Conservation (phyloP, 2,329 filamentous ascomycete species). For the Aspergillus fumigatiaffinis region DNA sequence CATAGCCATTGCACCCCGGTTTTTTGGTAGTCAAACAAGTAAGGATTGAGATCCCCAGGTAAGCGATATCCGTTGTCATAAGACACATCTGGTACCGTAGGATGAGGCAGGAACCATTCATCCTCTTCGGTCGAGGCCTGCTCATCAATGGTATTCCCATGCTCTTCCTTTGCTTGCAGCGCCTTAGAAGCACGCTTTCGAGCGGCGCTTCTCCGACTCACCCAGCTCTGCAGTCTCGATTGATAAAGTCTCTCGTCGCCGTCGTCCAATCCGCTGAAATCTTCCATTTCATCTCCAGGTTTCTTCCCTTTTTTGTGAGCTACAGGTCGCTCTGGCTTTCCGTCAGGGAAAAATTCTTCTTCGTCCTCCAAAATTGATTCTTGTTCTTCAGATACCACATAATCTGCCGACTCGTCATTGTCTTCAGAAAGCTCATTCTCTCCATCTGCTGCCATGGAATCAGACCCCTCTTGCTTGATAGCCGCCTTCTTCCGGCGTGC, state of each 20-base stretch:
- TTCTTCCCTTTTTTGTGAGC: slow-evolving; percentile 19
- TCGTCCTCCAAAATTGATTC: slow-evolving; percentile 32
- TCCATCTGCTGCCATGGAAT: slow-evolving; percentile 1
- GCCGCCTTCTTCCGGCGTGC: neutral
- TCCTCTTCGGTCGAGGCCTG: slow-evolving; percentile 26
- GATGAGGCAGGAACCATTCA: slow-evolving; percentile 85
- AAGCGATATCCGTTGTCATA: slow-evolving; percentile 74
- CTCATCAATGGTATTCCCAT: slow-evolving; percentile 40
- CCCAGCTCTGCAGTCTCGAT: slow-evolving; percentile 70
- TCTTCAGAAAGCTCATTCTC: slow-evolving; percentile 22
- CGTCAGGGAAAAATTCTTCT: slow-evolving; percentile 31
- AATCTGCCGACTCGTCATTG: slow-evolving; percentile 31
- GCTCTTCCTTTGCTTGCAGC: slow-evolving; percentile 33
- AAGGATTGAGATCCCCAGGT: slow-evolving; percentile 88
- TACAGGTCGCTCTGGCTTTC: slow-evolving; percentile 16
- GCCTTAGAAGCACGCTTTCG: slow-evolving; percentile 43
- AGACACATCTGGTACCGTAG: slow-evolving; percentile 69
- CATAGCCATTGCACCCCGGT: slow-evolving; percentile 95
- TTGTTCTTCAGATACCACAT: slow-evolving; percentile 29
- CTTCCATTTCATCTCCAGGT: slow-evolving; percentile 46
- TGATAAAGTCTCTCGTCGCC: slow-evolving; percentile 82
- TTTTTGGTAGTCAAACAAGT: slow-evolving; percentile 94
- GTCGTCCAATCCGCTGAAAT: slow-evolving; percentile 71
- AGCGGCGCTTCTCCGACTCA: slow-evolving; percentile 58
- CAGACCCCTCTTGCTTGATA: slow-evolving; percentile 3